These are phyloP conservation scores for Acorus gramineus DNA, from an alignment of 106 monocot species.

Conservation along the genomic window DNA sequence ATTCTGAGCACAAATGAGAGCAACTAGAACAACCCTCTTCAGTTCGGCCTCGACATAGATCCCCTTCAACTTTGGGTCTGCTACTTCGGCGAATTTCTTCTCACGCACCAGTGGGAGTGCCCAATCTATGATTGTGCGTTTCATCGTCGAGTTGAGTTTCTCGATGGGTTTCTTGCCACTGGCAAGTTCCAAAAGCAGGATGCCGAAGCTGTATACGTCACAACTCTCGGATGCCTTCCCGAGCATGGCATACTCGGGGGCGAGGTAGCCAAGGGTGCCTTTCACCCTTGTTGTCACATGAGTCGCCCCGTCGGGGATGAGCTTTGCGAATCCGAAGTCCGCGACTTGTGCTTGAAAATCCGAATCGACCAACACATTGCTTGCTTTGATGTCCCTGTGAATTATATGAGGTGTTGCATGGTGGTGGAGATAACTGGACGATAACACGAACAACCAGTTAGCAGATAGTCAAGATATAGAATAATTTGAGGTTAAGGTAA, in stretches of 20 bases:
- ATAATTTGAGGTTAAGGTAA: too few relatives aligned
- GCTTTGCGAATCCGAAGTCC: conserved; percentile 61
- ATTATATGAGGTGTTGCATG: conserved; percentile 49
- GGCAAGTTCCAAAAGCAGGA: conserved; percentile 46
- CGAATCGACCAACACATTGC: conserved; percentile 43
- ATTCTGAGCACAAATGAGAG: conserved; percentile 31
- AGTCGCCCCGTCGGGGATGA: conserved; percentile 48
- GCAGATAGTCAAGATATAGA: not conserved
- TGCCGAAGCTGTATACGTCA: conserved; percentile 59
- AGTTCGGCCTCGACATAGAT: conserved; percentile 24
- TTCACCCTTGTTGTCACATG: conserved; percentile 51
- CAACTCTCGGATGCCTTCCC: conserved; percentile 56
- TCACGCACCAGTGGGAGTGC: conserved; percentile 38
- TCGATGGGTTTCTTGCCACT: conserved; percentile 46
- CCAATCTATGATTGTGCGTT: conserved; percentile 37
- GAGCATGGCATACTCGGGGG: conserved; percentile 50
- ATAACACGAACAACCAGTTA: not conserved
- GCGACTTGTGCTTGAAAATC: conserved; percentile 44
- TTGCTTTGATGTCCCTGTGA: conserved; percentile 52
- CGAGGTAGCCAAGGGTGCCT: conserved; percentile 51
- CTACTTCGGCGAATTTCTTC: conserved; percentile 32
- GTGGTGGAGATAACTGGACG: conserved; percentile 46
- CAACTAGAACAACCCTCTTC: conserved; percentile 40
- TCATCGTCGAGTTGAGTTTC: conserved; percentile 17
- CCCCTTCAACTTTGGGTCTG: conserved; percentile 35